A percentile compares a stretch with the other conserved stretches of the same genome.
Evolutionary conservation across 2,329 filamentous ascomycete genomes (phyloP).

Genomic region (Xylariaceae sp.): DNA sequence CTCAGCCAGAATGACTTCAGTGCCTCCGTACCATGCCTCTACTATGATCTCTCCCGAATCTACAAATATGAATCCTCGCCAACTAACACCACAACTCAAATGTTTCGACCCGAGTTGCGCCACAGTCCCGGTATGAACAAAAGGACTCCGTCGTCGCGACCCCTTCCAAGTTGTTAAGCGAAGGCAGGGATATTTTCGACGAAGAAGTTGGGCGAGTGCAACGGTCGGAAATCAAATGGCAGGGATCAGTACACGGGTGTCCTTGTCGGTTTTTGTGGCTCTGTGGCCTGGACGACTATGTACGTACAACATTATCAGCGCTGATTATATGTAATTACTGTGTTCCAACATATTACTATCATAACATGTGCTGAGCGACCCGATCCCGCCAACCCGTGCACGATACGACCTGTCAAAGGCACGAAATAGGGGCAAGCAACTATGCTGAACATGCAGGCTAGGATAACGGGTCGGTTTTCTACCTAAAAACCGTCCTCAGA

Average conservation of each 20-base stretch:
- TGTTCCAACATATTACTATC: background rate
- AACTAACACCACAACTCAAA: too few relatives aligned
- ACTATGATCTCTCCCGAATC: background rate
- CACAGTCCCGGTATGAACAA: too few relatives aligned
- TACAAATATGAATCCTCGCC: too few relatives aligned
- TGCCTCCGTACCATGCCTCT: background rate
- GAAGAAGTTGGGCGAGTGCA: constrained; percentile 15
- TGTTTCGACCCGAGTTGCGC: too few relatives aligned
- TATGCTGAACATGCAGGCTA: too few relatives aligned
- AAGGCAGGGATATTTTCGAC: constrained; percentile 8
- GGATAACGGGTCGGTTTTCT: too few relatives aligned
- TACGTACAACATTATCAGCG: background rate
- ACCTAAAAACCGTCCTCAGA: too few relatives aligned
- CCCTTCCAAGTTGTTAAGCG: constrained; percentile 9
- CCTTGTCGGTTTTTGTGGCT: constrained; percentile 7
- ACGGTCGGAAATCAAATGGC: constrained; percentile 20
- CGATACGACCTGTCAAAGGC: too few relatives aligned
- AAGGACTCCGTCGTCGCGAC: background rate
- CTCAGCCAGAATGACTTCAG: background rate
- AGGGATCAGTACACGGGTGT: constrained; percentile 7
- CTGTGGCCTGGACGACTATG: background rate
- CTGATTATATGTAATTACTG: background rate
- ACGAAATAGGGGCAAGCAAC: too few relatives aligned
- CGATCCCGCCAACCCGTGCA: too few relatives aligned
- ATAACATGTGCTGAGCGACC: too few relatives aligned